These are phyloP conservation scores for Hyaloscypha bicolor DNA, from an alignment of 495 filamentous ascomycete genomes.

Conservation along the genomic window DNA sequence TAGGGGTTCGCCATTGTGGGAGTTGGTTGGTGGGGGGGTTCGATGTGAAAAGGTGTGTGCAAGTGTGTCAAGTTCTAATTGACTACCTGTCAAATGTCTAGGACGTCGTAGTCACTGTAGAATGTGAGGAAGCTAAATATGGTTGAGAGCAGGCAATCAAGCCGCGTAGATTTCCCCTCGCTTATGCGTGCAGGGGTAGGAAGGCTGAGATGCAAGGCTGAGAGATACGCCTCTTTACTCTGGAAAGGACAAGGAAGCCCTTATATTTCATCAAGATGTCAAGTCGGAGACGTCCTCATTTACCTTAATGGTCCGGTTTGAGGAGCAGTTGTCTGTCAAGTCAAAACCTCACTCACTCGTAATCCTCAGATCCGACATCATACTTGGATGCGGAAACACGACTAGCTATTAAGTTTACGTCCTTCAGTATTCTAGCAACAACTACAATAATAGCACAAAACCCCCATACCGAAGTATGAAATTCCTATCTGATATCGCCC, in stretches of 20 bases:
- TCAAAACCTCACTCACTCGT: too few species aligned
- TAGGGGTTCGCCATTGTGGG: conserved; percentile 30
- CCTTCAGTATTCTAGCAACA: too few species aligned
- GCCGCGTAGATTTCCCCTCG: not conserved
- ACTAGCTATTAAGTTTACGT: too few species aligned
- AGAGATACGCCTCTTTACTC: not conserved
- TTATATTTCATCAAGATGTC: too few species aligned
- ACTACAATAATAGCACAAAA: too few species aligned
- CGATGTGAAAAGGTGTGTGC: not conserved
- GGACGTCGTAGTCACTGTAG: not conserved
- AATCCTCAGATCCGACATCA: too few species aligned
- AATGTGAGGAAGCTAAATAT: not conserved
- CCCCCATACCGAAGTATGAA: too few species aligned
- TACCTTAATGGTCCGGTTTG: too few species aligned
- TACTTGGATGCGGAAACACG: too few species aligned
- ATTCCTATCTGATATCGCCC: too few species aligned
- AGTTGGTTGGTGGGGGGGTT: not conserved
- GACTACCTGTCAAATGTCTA: not conserved
- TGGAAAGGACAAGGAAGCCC: not conserved
- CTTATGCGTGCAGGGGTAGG: not conserved
- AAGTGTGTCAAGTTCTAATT: not conserved
- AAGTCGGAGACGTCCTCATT: too few species aligned
- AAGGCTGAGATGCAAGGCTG: conserved; percentile 11
- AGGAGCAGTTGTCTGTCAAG: too few species aligned
- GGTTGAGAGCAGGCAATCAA: conserved; percentile 1